Evolutionary conservation across 805 yeast species (phyloP), one percentile per base, ranked within the genome.

Genomic region (Priceomyces castillae): DNA sequence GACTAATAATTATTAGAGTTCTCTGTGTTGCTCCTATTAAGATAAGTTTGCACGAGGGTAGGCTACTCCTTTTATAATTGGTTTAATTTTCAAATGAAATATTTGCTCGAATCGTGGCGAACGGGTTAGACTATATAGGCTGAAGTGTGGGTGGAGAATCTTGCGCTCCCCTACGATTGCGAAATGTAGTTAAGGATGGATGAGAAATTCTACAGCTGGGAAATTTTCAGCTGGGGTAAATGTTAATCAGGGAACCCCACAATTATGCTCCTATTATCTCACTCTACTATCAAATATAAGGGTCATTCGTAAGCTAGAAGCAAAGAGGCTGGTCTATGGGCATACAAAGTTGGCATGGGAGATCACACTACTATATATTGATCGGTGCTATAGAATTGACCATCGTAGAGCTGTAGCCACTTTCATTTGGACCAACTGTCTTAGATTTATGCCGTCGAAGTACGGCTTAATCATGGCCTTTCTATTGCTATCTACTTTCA

Each of bases 201-300:
- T 28, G 31, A 28, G 10, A 28, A 28, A 12, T n/a, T 28, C 31
- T 10, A 11, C 10, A 28, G 15, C 31, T 33, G 20, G 19, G 36
- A 19, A 33, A 33, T 33, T 33, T 33, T 33, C 36, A 33, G 31
- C 40, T n/a, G 40, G 40, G 40, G 40, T 37, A 33, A 16, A 15
- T 11, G 12, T 33, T 16, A 33, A 17, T 17, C 19, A 15, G 18
- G n/a, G 36, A 33, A 37, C 40, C 40, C 40, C 40, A 37, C 40
- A 37, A 37, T 37, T 33, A 11, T 6, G 23, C 23, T 14, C n/a
- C 18, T 16, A 28, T 28, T n/a, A 28, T 28, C 10, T n/a, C 15
- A 28, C 5, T 28, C 31, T 6, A n/a, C 15, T n/a, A 28, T 10
- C 31, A n/a, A n/a, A 28, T n/a, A 5, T 28, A 11, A 28, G 15